Percentiles rank a stretch among this genome's conserved stretches.
These are phyloP conservation scores for Cryptococcus sp. DNA, from an alignment of 1,284 basidiomycete genomes.

Conservation along the genomic window DNA sequence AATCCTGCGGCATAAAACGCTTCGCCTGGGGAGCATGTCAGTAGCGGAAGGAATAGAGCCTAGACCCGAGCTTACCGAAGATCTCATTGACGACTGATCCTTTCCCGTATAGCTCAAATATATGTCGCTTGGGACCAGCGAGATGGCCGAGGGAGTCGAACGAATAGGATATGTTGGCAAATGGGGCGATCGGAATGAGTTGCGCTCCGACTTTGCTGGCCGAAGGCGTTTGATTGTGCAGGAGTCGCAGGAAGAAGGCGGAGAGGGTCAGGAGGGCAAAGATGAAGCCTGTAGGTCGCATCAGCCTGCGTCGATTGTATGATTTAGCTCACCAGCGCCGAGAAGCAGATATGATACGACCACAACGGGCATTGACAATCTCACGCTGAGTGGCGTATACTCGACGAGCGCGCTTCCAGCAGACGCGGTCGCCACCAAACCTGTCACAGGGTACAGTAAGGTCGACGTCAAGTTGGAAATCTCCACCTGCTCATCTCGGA, in stretches of 20 bases:
- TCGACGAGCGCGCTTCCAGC: conserved; percentile 21
- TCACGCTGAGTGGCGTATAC: conserved; percentile 18
- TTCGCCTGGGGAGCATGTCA: conserved; percentile 6
- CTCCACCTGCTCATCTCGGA: conserved; percentile 23
- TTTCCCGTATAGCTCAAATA: conserved; percentile 18
- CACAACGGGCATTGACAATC: conserved; percentile 13
- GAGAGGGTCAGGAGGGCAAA: conserved; percentile 19
- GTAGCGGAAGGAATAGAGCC: not conserved
- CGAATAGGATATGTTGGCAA: conserved; percentile 22
- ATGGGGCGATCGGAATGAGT: conserved; percentile 22
- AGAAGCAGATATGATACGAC: conserved; percentile 25
- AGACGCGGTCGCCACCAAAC: conserved; percentile 15
- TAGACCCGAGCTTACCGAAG: conserved; percentile 10
- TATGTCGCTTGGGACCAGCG: conserved; percentile 20
- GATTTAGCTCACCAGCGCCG: conserved; percentile 19
- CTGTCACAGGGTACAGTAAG: conserved; percentile 21
- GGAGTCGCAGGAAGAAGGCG: conserved; percentile 23
- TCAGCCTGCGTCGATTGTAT: not conserved
- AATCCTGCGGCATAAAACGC: conserved; percentile 22
- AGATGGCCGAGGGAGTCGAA: conserved; percentile 18
- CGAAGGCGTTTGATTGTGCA: conserved; percentile 21
- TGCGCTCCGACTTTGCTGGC: conserved; percentile 22
- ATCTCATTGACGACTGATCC: conserved; percentile 12
- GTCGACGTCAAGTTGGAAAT: conserved; percentile 19
- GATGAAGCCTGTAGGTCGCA: conserved; percentile 17